A percentile compares a stretch with the other conserved stretches of the same genome.
phyloP scores from a whole-genome alignment of 805 yeast genomes.

The Ogataea methanolica region DNA sequence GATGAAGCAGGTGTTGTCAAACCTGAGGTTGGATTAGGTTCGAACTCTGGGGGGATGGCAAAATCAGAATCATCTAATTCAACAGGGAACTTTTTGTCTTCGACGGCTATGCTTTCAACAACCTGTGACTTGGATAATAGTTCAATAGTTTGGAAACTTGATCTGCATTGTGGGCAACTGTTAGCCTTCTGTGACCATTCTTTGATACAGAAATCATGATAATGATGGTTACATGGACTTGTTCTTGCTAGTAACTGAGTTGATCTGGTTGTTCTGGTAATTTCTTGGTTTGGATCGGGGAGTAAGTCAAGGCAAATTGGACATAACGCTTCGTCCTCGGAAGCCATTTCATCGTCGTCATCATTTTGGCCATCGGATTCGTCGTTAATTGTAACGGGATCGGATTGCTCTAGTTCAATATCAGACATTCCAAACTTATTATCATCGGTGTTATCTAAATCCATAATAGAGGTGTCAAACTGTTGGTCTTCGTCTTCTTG shows the following conservation, averaged over 20 bases:
- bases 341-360: not conserved
- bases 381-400: not conserved
- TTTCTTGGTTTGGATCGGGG: conserved; percentile 11
- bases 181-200: conserved; percentile 34
- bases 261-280: conserved; percentile 18
- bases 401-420: too few relatives aligned
- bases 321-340: conserved; percentile 17
- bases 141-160: conserved; percentile 20
- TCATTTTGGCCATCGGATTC: not conserved
- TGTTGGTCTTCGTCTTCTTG: too few relatives aligned
- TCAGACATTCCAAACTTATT: too few relatives aligned
- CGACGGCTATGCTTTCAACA: conserved; percentile 15
- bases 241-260: conserved; percentile 24
- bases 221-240: conserved; percentile 31
- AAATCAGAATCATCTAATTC: conserved; percentile 21
- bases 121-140: conserved; percentile 12
- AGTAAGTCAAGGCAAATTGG: conserved; percentile 30
- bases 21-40: not conserved
- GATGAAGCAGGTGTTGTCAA: not conserved
- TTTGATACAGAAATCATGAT: conserved; percentile 32
- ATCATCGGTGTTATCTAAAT: too few relatives aligned
- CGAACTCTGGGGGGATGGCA: conserved; percentile 6
- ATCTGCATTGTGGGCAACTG: conserved; percentile 33
- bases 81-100: conserved; percentile 19
- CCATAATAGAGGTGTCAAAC: too few relatives aligned